Base-by-base conservation (phyloP, 1,139 yeast genomes). In the Kodamaea arcana region DNA sequence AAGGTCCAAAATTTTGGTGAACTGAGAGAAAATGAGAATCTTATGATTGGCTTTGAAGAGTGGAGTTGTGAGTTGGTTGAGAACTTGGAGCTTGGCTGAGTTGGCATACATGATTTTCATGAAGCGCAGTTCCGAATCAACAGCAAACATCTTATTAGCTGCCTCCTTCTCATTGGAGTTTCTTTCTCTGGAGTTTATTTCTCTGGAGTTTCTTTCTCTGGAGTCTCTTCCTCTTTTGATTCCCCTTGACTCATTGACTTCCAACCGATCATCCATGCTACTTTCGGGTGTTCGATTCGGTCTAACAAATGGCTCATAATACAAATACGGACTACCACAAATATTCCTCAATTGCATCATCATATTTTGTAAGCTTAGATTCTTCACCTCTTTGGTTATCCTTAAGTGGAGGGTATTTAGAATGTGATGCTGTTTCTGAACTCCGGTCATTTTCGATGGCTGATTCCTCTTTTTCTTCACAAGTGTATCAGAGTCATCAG, bases 301-400 rank as follows among this genome's bases (percentile, higher is more conserved):
- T n/a, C n/a, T n/a, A n/a, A n/a, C n/a, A 31, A 85, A 86, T 0
- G 97, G 97, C 45, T 81, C 84, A 58, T 80, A 86, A 51, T 83
- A 86, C 31, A 84, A 59, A 51, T 83, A 83, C 0, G 97, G 95
- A 0, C 95, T 82, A 48, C 87, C 83, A 48, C 96, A 88, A 6
- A 85, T 76, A 42, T 81, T 78, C 33, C 98, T 69, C 34, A 88
- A 65, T 54, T 88, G 97, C 84, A 90, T 85, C 58, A 84, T 67
- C 48, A 78, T 51, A 49, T 85, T 86, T 43, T 75, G 80, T 32
- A 86, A 62, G 14, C 60, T 53, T 25, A 63, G 45, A 27, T 47
- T 46, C 26, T 51, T 55, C 10, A 58, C 37, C 8, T 54, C 49
- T 18, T 51, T 49, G n/a, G 35, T 26, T 7, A 62, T 45, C 27